These are phyloP conservation scores for Arthroderma uncinatum DNA, from an alignment of 2,329 filamentous ascomycete genomes.

Conservation along the genomic window DNA sequence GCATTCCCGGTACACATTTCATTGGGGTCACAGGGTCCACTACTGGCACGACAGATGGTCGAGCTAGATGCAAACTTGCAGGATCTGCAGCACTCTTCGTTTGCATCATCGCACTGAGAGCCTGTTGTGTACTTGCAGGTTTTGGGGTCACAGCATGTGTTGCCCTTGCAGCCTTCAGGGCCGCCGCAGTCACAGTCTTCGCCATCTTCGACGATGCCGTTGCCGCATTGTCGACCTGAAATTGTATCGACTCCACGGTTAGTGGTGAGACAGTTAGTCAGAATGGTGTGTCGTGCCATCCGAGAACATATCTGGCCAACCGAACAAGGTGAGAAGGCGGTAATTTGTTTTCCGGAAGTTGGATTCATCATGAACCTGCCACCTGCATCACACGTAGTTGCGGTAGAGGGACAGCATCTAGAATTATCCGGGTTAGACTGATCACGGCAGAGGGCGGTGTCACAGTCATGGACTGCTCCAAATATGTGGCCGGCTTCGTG, in stretches of 20 bases:
- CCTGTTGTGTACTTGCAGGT: constrained; percentile 74
- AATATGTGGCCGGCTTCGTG: constrained; percentile 92
- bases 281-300: constrained; percentile 64
- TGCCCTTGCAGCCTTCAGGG: constrained; percentile 54
- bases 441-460: constrained; percentile 52
- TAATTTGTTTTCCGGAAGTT: constrained; percentile 62
- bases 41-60: constrained; percentile 69
- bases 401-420: constrained; percentile 70
- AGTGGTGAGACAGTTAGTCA: constrained; percentile 65
- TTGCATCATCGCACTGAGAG: constrained; percentile 59
- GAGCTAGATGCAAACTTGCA: constrained; percentile 42
- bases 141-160: constrained; percentile 69
- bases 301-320: constrained; percentile 91
- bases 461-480: constrained; percentile 90
- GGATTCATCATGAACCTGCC: constrained; percentile 94
- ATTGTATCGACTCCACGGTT: constrained; percentile 77
- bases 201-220: constrained; percentile 87
- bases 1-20: constrained; percentile 68
- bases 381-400: constrained; percentile 58
- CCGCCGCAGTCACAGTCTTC: constrained; percentile 97
- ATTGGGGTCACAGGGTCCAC: constrained; percentile 70
- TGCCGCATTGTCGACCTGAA: constrained; percentile 77
- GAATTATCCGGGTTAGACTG: constrained; percentile 48
- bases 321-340: constrained; percentile 72
- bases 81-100: constrained; percentile 36